Conservation (phyloP, 208 protist species). For the Vickermania ingenoplastis region DNA sequence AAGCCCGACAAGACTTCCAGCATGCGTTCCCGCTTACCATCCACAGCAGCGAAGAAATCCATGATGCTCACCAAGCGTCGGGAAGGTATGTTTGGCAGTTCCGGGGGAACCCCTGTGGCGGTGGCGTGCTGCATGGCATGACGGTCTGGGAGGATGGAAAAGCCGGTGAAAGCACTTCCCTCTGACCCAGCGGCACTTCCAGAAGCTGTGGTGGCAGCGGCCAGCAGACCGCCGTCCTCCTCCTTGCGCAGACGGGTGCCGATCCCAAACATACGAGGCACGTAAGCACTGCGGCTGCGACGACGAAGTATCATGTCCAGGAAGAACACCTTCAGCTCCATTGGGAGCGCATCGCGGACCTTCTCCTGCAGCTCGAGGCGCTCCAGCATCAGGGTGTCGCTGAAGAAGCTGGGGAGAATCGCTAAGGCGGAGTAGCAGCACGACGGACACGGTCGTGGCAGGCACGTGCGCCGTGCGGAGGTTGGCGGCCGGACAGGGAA, state of each 20-base stretch:
- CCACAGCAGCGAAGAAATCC: slow-evolving; percentile 30
- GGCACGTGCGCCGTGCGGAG: neutral
- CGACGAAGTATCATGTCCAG: slow-evolving; percentile 22
- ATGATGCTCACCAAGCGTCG: slow-evolving; percentile 15
- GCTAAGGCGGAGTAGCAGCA: slow-evolving; percentile 16
- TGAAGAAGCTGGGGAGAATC: slow-evolving; percentile 16
- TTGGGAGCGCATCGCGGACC: slow-evolving; percentile 16
- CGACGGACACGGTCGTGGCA: slow-evolving; percentile 9
- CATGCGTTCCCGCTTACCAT: slow-evolving; percentile 21
- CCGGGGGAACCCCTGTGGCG: neutral
- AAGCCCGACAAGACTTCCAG: slow-evolving; percentile 44
- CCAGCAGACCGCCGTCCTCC: neutral
- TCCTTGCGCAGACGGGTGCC: neutral
- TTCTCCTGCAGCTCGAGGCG: slow-evolving; percentile 17
- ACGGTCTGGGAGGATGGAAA: too few relatives aligned
- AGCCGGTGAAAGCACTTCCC: too few relatives aligned
- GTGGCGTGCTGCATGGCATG: neutral
- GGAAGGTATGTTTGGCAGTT: neutral
- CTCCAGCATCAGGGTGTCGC: slow-evolving; percentile 8
- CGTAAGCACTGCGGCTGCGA: slow-evolving; percentile 22
- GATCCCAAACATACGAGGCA: slow-evolving; percentile 11
- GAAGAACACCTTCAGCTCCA: slow-evolving; percentile 32
- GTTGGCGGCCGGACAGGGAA: neutral
- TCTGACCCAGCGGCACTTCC: neutral
- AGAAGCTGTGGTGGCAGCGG: neutral